These are phyloP conservation scores for Fusarium anguioides DNA, from an alignment of 2,329 filamentous ascomycete genomes.

Conservation along the genomic window DNA sequence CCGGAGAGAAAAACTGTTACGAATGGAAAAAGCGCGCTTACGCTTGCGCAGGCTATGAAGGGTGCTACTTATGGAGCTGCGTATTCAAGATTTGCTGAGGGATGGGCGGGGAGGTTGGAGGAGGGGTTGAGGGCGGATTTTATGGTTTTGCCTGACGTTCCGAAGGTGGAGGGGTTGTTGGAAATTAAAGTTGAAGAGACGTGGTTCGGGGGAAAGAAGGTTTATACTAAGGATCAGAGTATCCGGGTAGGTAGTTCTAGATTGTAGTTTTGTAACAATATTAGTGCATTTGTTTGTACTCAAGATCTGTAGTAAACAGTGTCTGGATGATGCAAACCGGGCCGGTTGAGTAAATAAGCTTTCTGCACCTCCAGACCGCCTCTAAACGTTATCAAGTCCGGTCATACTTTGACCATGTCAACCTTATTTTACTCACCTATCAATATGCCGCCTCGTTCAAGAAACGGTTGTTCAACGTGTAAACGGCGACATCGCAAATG, in stretches of 20 bases:
- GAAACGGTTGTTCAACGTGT: slow-evolving; percentile 33
- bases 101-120: slow-evolving; percentile 63
- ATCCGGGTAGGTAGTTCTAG: too few species aligned
- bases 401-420: not conserved
- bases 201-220: slow-evolving; percentile 17
- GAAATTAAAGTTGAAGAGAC: slow-evolving; percentile 27
- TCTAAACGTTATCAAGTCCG: not conserved
- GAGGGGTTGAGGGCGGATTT: slow-evolving; percentile 68
- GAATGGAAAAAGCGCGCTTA: slow-evolving; percentile 65
- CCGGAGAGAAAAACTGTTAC: slow-evolving; percentile 55
- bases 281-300: too few species aligned
- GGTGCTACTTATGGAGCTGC: slow-evolving; percentile 67
- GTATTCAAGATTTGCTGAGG: slow-evolving; percentile 68
- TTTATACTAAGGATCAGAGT: not conserved
- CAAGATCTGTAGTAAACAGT: not conserved
- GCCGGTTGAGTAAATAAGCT: not conserved
- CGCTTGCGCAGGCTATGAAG: slow-evolving; percentile 63
- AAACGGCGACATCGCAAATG: slow-evolving; percentile 39
- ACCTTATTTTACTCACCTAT: not conserved
- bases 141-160: slow-evolving; percentile 47
- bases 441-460: slow-evolving; percentile 30
- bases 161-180: slow-evolving; percentile 5
- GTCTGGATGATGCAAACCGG: not conserved
- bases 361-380: slow-evolving; percentile 22
- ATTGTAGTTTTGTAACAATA: not conserved